phyloP scores from a whole-genome alignment of 73 alveolate species.

The Paramecium bursaria region DNA sequence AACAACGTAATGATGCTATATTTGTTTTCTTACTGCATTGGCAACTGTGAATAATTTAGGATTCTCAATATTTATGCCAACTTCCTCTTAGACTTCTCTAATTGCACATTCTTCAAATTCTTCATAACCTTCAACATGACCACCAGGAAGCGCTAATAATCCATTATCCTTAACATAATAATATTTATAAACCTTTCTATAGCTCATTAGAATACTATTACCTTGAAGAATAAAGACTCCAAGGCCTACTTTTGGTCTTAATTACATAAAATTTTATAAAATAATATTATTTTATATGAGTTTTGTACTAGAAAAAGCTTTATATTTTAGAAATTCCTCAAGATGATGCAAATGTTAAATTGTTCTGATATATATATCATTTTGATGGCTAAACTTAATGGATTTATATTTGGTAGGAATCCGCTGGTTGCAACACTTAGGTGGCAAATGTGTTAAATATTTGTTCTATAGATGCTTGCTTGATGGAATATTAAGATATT shows the following conservation, averaged over 20 bases:
- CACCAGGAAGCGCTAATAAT: constrained; percentile 3
- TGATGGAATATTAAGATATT: constrained; percentile 78
- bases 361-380: too few species aligned
- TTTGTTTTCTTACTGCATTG: neutral
- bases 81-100: constrained; percentile 45
- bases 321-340: too few species aligned
- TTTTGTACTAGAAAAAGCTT: too few species aligned
- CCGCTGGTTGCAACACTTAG: constrained; percentile 22
- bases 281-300: too few species aligned
- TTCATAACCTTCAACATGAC: constrained; percentile 25
- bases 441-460: constrained; percentile 83
- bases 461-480: constrained; percentile 84
- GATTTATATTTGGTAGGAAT: too few species aligned
- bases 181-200: neutral
- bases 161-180: constrained; percentile 4
- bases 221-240: neutral
- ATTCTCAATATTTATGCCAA: neutral
- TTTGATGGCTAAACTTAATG: too few species aligned
- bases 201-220: constrained; percentile 7
- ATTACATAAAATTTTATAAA: too few species aligned
- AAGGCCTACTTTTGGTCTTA: constrained; percentile 20
- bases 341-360: too few species aligned
- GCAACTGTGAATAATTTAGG: neutral
- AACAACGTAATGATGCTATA: neutral
- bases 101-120: constrained; percentile 48